Base-by-base conservation (phyloP, 306 rosid species). In the Vigna mungo region DNA sequence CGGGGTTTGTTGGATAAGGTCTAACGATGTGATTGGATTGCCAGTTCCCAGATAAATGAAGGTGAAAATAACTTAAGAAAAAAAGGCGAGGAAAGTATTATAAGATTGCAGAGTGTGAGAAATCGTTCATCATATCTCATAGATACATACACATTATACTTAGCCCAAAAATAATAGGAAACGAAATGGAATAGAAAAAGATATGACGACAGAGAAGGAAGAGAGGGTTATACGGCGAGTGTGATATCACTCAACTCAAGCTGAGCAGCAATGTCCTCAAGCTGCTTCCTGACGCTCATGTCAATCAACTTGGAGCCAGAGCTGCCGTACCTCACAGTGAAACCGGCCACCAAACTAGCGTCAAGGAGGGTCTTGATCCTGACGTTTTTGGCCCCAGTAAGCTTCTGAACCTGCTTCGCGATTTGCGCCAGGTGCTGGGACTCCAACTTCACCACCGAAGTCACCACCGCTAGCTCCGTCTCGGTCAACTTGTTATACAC, bases 351-450 rank as follows among this genome's bases (percentile, higher is more conserved):
- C 81, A 95, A 72, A 72, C 83, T 87, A 0, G 96, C 88, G 37
- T 95, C 99, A 20, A 92, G 83, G 75, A 59, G 76, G 0, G 96
- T 87, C 83, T 89, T 95, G 53, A 89, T 87, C 87, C 97, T 89
- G 68, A 95, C 97, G 17, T 92, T 95, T 58, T 88, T 87, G 0
- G 97, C 91, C 3, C 97, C 99, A 0, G 94, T 92, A 43, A 95
- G 84, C 71, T 92, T 95, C 93, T 95, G 99, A 68, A 95, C 97
- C 88, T 91, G 97, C 85, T 92, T 95, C 12, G 96, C 96, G 3
- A 95, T 95, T 88, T 95, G 97, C 7, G 99, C 86, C 86, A 95
- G 68, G 80, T 95, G 97, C 84, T 92, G 89, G 47, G 94, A 79
- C 80, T 95, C 99, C 82, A 95, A 68, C 55, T 84, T 67, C 91